A percentile compares a stretch with the other conserved stretches of the same genome.
Evolutionary conservation across 176 grass and related monocot species (phyloP).

Genomic region (Oropetium thomaeum): DNA sequence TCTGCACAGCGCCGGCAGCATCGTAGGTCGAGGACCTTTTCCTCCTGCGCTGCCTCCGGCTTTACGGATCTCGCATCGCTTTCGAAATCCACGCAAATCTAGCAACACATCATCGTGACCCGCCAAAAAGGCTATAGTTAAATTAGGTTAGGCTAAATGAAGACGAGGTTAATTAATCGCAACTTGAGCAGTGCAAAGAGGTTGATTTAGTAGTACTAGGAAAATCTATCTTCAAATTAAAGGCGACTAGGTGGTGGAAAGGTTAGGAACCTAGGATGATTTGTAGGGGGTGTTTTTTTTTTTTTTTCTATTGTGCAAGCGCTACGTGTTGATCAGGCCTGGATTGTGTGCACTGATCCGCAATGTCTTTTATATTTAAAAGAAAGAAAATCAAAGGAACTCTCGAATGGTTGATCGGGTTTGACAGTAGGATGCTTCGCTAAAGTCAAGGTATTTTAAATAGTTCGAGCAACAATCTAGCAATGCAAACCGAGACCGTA

Average conservation of each 20-base stretch:
- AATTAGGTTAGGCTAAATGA: neutral
- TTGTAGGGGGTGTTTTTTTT: neutral
- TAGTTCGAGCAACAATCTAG: neutral
- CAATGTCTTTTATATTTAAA: neutral
- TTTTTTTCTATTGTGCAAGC: neutral
- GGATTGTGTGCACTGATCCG: neutral
- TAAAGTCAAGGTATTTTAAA: neutral
- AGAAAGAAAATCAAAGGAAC: no score
- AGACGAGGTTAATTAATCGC: neutral
- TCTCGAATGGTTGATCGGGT: neutral
- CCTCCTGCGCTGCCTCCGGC: neutral
- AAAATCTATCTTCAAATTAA: neutral
- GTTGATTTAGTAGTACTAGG: neutral
- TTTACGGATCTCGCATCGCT: conserved; percentile 40
- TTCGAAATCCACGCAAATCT: conserved; percentile 36
- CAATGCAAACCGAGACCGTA: neutral
- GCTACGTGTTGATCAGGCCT: conserved; percentile 19
- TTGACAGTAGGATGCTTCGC: neutral
- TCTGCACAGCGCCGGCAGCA: neutral
- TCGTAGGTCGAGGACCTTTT: neutral
- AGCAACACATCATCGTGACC: neutral
- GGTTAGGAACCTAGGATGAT: neutral
- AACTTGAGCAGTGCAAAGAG: neutral
- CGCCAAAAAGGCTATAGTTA: neutral
- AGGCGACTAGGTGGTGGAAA: conserved; percentile 17